Base-by-base conservation (phyloP, 371 early-diverging fungal genomes). In the Saksenaea vasiformis region DNA sequence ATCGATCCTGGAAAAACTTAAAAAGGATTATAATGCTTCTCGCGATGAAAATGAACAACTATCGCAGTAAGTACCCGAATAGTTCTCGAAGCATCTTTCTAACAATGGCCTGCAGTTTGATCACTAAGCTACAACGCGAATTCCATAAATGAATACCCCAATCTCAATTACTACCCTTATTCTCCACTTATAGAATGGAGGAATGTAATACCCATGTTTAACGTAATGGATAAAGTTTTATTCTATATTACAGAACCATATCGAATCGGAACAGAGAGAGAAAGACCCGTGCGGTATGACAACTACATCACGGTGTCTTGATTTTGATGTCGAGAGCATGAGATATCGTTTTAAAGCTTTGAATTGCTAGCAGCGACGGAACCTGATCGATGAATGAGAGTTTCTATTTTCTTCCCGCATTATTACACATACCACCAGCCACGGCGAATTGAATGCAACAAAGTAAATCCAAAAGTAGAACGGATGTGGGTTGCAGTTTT, bases 381-480 rank as follows among this genome's bases (percentile, higher is more conserved):
- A 61, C 36, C 61, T 61, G 22, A n/a, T 39, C 5, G 28, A 0
- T 3, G 13, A n/a, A 41, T 13, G 38, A 34, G 19, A 41, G 13
- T 19, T 9, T 31, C 31, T 34, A 14, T 38, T 26, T 10, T 10
- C 15, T 28, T 14, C 31, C 8, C 5, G 22, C 58, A 44, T 15
- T 36, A 28, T 3, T 38, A 17, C 11, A 57, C 74, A 35, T 70
- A 75, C 78, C 27, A 78, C 37, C 2, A 82, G 51, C 82, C 82
- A 82, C 14, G 79, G 79, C 1, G 70, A 57, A 62, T 82, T 82
- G 47, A 82, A 76, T 0, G 64, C 56, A 1, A 79, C 61, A 58
- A 82, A 78, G 54, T 82, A 82, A 1, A 75, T 56, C 75, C 78
- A 82, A 51, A 77, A 79, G 56, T 79, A 79, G 3, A 74, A 4